phyloP scores from a whole-genome alignment of 2,329 filamentous ascomycete species.

The Nemania sp. region DNA sequence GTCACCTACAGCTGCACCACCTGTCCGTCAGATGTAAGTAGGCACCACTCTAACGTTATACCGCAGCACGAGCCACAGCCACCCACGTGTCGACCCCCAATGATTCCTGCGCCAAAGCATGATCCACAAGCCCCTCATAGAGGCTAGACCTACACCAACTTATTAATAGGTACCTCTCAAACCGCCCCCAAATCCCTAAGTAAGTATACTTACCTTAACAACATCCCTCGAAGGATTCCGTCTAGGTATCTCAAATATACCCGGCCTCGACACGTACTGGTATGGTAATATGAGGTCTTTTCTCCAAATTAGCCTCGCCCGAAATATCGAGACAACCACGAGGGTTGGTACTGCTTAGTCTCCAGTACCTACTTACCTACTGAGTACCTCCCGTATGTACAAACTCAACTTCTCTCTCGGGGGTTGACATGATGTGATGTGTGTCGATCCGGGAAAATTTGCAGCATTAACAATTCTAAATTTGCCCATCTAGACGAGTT shows the following conservation, averaged over 20 bases:
- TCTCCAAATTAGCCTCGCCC: constrained; percentile 34
- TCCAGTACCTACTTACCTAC: not conserved
- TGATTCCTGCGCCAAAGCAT: constrained; percentile 1
- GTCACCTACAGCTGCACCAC: constrained; percentile 7
- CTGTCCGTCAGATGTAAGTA: not conserved
- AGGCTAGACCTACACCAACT: constrained; percentile 17
- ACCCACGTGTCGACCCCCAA: constrained; percentile 18
- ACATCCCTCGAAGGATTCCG: constrained; percentile 27
- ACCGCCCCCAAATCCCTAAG: constrained; percentile 37
- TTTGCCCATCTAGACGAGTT: not conserved
- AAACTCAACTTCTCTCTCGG: constrained; percentile 2
- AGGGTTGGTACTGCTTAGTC: constrained; percentile 26
- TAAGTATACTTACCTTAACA: constrained; percentile 11
- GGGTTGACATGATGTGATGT: constrained; percentile 5
- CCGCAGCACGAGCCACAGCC: constrained; percentile 31
- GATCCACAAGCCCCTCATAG: not conserved
- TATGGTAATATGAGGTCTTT: constrained; percentile 5
- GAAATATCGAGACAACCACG: constrained; percentile 31
- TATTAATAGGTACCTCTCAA: constrained; percentile 37
- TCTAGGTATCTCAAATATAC: constrained; percentile 36
- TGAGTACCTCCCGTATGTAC: not conserved
- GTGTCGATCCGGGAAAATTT: constrained; percentile 18
- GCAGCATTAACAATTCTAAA: constrained; percentile 2
- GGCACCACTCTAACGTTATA: not conserved
- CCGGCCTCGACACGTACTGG: constrained; percentile 15